Percentiles rank a stretch among this genome's conserved stretches.
These are phyloP conservation scores for Penicillium fimorum DNA, from an alignment of 495 filamentous ascomycete species.

Conservation along the genomic window DNA sequence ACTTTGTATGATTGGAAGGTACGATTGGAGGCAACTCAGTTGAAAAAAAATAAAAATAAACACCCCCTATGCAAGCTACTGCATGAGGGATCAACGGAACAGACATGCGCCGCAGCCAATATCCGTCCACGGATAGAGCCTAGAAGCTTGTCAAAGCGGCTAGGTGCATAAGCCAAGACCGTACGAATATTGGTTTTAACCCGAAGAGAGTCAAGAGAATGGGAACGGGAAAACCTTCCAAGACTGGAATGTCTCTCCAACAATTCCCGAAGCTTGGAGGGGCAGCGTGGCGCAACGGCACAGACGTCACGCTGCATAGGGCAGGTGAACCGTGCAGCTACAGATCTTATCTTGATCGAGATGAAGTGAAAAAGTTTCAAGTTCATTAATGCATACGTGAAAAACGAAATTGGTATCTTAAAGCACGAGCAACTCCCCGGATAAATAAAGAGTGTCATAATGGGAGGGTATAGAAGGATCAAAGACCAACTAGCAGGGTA, in stretches of 20 bases:
- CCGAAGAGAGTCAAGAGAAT: background rate
- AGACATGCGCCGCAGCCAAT: constrained; percentile 4
- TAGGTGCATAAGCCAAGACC: constrained; percentile 5
- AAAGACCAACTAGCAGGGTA: background rate
- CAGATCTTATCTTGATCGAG: constrained; percentile 10
- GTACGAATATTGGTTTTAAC: background rate
- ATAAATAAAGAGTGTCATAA: constrained; percentile 7
- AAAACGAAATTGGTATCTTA: constrained; percentile 19
- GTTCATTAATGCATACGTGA: background rate
- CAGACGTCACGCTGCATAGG: constrained; percentile 21
- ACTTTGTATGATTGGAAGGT: background rate
- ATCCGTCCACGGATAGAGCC: background rate
- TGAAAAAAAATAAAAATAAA: background rate
- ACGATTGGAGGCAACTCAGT: background rate
- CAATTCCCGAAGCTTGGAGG: constrained; percentile 5
- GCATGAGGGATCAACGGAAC: constrained; percentile 7
- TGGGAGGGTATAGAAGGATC: background rate
- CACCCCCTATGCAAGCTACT: background rate
- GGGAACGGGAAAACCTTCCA: constrained; percentile 1
- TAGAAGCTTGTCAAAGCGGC: constrained; percentile 8
- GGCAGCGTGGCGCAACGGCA: constrained; percentile 14
- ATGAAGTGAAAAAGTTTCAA: background rate
- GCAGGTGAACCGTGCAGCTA: constrained; percentile 6
- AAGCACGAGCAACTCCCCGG: constrained; percentile 13
- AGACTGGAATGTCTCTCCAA: background rate